Percentiles rank a stretch among this genome's conserved stretches.
These are phyloP conservation scores for Daldinia grandis DNA, from an alignment of 495 filamentous ascomycete species.

Conservation along the genomic window DNA sequence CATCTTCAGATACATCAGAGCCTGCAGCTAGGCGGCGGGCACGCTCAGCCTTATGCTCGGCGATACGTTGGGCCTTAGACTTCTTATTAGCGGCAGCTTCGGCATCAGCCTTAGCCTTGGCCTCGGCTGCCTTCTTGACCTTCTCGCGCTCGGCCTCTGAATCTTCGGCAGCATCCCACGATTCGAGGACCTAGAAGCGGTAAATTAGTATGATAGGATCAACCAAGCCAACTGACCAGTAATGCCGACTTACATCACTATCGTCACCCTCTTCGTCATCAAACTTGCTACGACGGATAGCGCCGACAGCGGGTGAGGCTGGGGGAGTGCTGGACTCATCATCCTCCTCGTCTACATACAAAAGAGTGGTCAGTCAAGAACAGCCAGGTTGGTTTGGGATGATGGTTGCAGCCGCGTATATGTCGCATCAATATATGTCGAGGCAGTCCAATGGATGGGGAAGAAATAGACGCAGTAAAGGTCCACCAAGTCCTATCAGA, in stretches of 20 bases:
- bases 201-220: conserved; percentile 5
- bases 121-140: conserved; percentile 82
- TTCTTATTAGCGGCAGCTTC: conserved; percentile 96
- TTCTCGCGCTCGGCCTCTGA: conserved; percentile 97
- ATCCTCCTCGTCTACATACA: conserved; percentile 68
- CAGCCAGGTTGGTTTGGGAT: background rate
- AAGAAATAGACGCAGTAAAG: conserved; percentile 21
- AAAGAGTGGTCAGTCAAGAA: conserved; percentile 50
- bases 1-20: conserved; percentile 65
- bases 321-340: conserved; percentile 68
- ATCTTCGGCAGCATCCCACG: conserved; percentile 97
- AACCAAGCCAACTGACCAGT: background rate
- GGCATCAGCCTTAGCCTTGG: conserved; percentile 87
- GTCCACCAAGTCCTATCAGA: background rate
- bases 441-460: conserved; percentile 21
- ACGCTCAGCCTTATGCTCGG: conserved; percentile 69
- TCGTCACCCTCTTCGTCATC: conserved; percentile 93
- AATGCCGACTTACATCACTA: conserved; percentile 69
- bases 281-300: conserved; percentile 69
- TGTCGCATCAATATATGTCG: conserved; percentile 33
- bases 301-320: conserved; percentile 67
- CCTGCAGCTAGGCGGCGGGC: conserved; percentile 59
- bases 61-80: conserved; percentile 84
- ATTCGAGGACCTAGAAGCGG: conserved; percentile 79
- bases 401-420: conserved; percentile 11